A percentile compares a stretch with the other conserved stretches of the same genome.
Conservation (phyloP, 2,329 filamentous ascomycete species). For the Penicillium psychrosexuale region DNA sequence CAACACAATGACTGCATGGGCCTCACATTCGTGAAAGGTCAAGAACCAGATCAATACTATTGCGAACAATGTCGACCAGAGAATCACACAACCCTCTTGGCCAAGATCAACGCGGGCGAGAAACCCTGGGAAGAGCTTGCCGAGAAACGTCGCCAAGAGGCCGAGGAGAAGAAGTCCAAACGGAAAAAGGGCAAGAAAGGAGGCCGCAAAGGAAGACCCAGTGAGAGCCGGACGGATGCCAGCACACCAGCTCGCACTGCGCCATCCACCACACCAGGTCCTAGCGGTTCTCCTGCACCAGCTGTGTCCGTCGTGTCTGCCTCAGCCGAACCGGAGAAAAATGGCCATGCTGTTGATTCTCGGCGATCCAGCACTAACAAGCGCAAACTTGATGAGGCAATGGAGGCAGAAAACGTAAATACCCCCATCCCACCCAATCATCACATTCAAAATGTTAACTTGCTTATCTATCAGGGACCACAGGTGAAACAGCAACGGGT, state of each 20-base stretch:
- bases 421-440: not conserved
- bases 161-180: slow-evolving; percentile 55
- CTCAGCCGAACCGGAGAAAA: slow-evolving; percentile 28
- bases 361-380: slow-evolving; percentile 38
- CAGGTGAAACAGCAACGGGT: slow-evolving; percentile 43
- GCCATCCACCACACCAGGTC: slow-evolving; percentile 28
- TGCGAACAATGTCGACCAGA: slow-evolving; percentile 87
- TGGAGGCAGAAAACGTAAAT: slow-evolving; percentile 36
- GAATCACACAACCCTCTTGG: slow-evolving; percentile 76
- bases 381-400: slow-evolving; percentile 44
- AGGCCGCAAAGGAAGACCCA: slow-evolving; percentile 62
- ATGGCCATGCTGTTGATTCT: slow-evolving; percentile 23
- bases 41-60: slow-evolving; percentile 80
- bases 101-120: slow-evolving; percentile 74
- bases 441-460: slow-evolving; percentile 23
- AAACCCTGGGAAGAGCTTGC: slow-evolving; percentile 77
- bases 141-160: slow-evolving; percentile 60
- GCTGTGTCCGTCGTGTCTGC: slow-evolving; percentile 25
- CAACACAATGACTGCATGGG: slow-evolving; percentile 97
- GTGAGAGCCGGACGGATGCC: slow-evolving; percentile 56
- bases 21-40: slow-evolving; percentile 70
- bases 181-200: slow-evolving; percentile 55
- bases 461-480: slow-evolving; percentile 32
- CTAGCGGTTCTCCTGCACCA: slow-evolving; percentile 22
- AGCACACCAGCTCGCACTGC: slow-evolving; percentile 38